A percentile compares a stretch with the other conserved stretches of the same genome.
Conservation (phyloP, 2,329 filamentous ascomycete genomes). For the Ramichloridium luteum region DNA sequence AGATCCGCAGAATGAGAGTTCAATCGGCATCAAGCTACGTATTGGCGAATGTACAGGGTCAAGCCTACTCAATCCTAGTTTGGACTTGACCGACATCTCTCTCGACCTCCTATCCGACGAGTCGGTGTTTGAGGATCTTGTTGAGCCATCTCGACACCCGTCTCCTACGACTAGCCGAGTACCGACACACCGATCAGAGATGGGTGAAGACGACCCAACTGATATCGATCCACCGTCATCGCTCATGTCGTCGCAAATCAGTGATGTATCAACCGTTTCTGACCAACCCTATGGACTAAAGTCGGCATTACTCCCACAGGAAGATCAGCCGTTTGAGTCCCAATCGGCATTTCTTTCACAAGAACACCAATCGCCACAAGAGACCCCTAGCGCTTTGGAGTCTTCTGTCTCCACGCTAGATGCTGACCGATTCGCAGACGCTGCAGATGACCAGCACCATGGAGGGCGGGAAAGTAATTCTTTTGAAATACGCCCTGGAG, state of each 20-base stretch:
- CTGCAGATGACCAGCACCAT: constrained; percentile 25
- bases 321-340: no score
- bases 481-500: constrained; percentile 24
- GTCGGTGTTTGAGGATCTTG: constrained; percentile 13
- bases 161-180: constrained; percentile 7
- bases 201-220: no score
- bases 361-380: no score
- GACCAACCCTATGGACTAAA: no score
- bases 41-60: neutral
- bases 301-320: no score
- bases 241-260: constrained; percentile 2
- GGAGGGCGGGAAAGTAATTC: constrained; percentile 3
- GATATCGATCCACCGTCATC: neutral
- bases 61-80: constrained; percentile 5
- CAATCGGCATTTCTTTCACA: no score
- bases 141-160: constrained; percentile 9
- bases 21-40: neutral
- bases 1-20: neutral
- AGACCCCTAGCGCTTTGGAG: no score
- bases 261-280: no score
- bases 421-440: constrained; percentile 32
- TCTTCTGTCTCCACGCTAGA: constrained; percentile 13
- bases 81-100: constrained; percentile 17
- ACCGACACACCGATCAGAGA: neutral
- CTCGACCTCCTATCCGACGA: constrained; percentile 19